Percentiles rank a stretch among this genome's conserved stretches.
Evolutionary conservation across 2,329 filamentous ascomycete species (phyloP).

Genomic region (Tolypocladium endophyticum): DNA sequence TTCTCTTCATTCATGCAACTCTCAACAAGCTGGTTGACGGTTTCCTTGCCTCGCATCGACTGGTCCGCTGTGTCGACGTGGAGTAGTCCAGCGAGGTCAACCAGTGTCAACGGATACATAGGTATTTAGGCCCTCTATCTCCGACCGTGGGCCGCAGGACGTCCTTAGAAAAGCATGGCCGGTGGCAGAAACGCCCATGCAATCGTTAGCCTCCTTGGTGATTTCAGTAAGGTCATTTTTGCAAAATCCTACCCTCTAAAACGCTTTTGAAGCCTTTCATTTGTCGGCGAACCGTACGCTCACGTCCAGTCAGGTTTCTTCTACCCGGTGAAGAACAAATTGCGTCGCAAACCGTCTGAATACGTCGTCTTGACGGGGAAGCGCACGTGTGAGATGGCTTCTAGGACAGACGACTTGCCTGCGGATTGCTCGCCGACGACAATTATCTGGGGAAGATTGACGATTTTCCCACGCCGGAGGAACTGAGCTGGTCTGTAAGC

Average conservation of each 20-base stretch:
- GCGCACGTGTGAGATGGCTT: conserved; percentile 50
- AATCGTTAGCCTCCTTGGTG: conserved; percentile 37
- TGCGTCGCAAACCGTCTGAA: conserved; percentile 55
- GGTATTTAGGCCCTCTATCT: conserved; percentile 31
- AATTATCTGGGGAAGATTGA: conserved; percentile 42
- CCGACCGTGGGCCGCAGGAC: conserved; percentile 34
- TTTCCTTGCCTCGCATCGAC: conserved; percentile 16
- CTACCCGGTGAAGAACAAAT: conserved; percentile 36
- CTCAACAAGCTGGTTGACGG: conserved; percentile 26
- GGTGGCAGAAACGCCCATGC: conserved; percentile 32
- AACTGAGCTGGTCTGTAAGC: conserved; percentile 39
- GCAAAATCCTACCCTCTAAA: conserved; percentile 22
- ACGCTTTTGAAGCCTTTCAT: conserved; percentile 9
- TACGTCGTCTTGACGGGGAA: conserved; percentile 43
- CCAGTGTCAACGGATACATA: conserved; percentile 38
- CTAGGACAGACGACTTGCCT: conserved; percentile 53
- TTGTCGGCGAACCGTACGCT: conserved; percentile 26
- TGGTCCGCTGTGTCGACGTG: conserved; percentile 20
- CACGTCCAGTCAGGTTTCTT: conserved; percentile 25
- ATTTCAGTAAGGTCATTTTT: conserved; percentile 32
- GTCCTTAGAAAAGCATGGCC: conserved; percentile 30
- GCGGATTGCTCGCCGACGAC: conserved; percentile 50
- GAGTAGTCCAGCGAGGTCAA: conserved; percentile 42
- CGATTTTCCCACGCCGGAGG: conserved; percentile 35
- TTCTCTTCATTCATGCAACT: conserved; percentile 45